These are phyloP conservation scores for Pestalotiopsis sp. DNA, from an alignment of 2,329 filamentous ascomycete genomes.

Conservation along the genomic window DNA sequence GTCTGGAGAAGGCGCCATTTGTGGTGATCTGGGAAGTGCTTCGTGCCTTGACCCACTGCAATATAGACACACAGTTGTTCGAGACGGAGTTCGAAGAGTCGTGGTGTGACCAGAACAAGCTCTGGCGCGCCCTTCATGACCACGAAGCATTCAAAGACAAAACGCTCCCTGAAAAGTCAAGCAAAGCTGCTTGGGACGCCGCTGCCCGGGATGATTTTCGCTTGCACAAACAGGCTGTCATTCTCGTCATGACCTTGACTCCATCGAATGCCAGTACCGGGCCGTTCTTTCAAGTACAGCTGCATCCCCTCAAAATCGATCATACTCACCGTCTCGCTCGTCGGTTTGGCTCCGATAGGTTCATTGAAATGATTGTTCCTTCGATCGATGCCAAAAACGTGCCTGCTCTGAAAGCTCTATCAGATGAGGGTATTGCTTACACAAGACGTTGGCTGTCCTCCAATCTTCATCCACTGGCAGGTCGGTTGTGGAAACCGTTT, in stretches of 20 bases:
- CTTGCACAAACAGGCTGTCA: conserved; percentile 38
- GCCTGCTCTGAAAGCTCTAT: background rate
- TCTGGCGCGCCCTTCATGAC: conserved; percentile 44
- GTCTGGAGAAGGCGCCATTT: conserved; percentile 48
- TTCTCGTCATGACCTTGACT: conserved; percentile 45
- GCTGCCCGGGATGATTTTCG: conserved; percentile 43
- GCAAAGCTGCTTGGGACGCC: conserved; percentile 47
- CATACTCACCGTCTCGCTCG: conserved; percentile 54
- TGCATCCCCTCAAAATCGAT: conserved; percentile 53
- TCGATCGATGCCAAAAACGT: conserved; percentile 13
- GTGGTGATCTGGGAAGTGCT: conserved; percentile 56
- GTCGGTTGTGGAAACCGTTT: conserved; percentile 38
- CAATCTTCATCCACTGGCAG: conserved; percentile 24
- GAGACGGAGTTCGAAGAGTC: conserved; percentile 38
- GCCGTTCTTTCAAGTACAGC: conserved; percentile 46
- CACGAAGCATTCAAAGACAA: conserved; percentile 46
- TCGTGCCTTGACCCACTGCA: conserved; percentile 49
- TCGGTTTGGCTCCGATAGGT: conserved; percentile 61
- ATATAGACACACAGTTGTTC: conserved; percentile 39
- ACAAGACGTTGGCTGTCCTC: conserved; percentile 1
- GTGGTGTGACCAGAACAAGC: conserved; percentile 45
- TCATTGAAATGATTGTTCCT: conserved; percentile 58
- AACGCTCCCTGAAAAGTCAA: conserved; percentile 49
- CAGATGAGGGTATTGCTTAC: background rate
- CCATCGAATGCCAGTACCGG: conserved; percentile 37